These are phyloP conservation scores for Vitis amurensis DNA, from an alignment of 164 flowering plant species.

Conservation along the genomic window DNA sequence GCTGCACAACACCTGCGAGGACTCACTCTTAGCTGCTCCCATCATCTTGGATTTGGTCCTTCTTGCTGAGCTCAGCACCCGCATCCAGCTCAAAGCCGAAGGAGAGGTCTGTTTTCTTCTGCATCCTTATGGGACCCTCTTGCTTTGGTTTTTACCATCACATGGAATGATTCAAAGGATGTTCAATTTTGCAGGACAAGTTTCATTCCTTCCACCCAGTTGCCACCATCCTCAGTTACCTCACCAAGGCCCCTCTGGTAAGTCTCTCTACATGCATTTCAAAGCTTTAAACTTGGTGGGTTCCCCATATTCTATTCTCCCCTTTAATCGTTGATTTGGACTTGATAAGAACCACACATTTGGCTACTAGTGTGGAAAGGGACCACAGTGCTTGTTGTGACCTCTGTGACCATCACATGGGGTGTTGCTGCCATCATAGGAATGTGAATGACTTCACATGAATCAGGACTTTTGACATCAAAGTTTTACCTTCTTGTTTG, in stretches of 20 bases:
- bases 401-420: no score
- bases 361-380: no score
- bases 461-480: background rate
- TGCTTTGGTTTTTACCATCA: no score
- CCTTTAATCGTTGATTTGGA: no score
- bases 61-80: constrained; percentile 88
- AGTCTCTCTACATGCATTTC: constrained; percentile 9
- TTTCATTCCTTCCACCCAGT: constrained; percentile 99
- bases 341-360: no score
- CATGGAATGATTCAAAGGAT: no score
- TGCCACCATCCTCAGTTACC: constrained; percentile 97
- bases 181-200: constrained; percentile 56
- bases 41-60: constrained; percentile 94
- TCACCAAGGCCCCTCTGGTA: constrained; percentile 98
- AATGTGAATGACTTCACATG: background rate
- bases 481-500: no score
- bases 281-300: no score
- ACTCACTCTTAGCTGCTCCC: constrained; percentile 96
- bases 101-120: constrained; percentile 55
- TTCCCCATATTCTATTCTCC: no score
- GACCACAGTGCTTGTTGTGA: no score
- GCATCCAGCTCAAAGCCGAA: constrained; percentile 90
- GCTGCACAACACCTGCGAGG: constrained; percentile 97
- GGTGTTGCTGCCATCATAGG: background rate
- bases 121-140: no score